Evolutionary conservation across 179 eudicot species (phyloP), one percentile per base, ranked within the genome.

Genomic region (Carnegiea gigantea): DNA sequence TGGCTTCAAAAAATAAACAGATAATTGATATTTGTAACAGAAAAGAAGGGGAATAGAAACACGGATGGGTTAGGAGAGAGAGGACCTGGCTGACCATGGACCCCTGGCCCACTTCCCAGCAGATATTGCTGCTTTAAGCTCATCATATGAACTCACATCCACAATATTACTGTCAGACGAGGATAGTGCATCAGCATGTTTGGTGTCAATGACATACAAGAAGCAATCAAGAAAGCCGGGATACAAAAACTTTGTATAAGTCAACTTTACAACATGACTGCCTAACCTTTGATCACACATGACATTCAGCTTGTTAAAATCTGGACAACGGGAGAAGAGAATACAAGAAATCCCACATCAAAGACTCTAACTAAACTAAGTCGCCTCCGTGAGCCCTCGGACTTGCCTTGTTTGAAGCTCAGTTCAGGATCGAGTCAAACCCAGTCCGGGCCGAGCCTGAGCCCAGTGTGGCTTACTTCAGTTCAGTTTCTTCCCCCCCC

Each of bases 71-170:
- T 71, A 53, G 43, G 13, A 51, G 70, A 36, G 48, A 46, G 18
- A 11, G 79, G 83, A 95, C 99, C 99, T 92, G 78, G 91, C 98
- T 36, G 95, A 90, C 99, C 99, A 95, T 70, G 99, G 97, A 77
- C 99, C 99, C 83, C 98, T 89, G 20, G 98, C 99, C 99, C 99
- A 95, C 86, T 95, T 95, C 70, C 99, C 99, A 81, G 86, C 86
- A 72, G 90, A 88, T 80, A 95, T 88, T 53, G 95, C 97, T 30
- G 85, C 93, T 87, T 92, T 92, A 65, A 95, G 92, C 88, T 95
- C 99, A 70, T 84, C 86, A 78, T 95, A 95, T 21, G 99, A 91
- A 49, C 85, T 86, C 83, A 95, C 98, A 83, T 95, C 97, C 80
- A 94, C 92, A 83, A 95, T 95, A 86, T 95, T 92, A 85, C 98